phyloP scores from a whole-genome alignment of 176 grass and related monocot genomes.

The Triticum aestivum region IWGSC_CS_RefSeq_v2.1 NC_057813.1:111814181-111814680 shows the following conservation, averaged over 20 bases:
- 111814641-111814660: neutral
- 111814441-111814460: neutral
- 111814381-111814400: slow-evolving; percentile 4
- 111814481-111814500: neutral
- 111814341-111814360: slow-evolving; percentile 46
- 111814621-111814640: neutral
- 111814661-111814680: neutral
- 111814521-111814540: neutral
- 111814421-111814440: neutral
- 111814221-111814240: neutral
- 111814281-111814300: slow-evolving; percentile 54
- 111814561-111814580: neutral
- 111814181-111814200: slow-evolving; percentile 29
- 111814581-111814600: neutral
- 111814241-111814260: neutral
- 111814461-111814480: neutral
- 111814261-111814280: slow-evolving; percentile 49
- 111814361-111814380: slow-evolving; percentile 66
- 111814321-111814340: slow-evolving; percentile 55
- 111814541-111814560: neutral
- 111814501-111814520: neutral
- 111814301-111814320: slow-evolving; percentile 53
- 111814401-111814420: neutral
- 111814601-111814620: neutral
- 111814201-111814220: slow-evolving; percentile 56